A percentile compares a stretch with the other conserved stretches of the same genome.
phyloP scores from a whole-genome alignment of 805 yeast species.

The Barnettozyma pratensis region DNA sequence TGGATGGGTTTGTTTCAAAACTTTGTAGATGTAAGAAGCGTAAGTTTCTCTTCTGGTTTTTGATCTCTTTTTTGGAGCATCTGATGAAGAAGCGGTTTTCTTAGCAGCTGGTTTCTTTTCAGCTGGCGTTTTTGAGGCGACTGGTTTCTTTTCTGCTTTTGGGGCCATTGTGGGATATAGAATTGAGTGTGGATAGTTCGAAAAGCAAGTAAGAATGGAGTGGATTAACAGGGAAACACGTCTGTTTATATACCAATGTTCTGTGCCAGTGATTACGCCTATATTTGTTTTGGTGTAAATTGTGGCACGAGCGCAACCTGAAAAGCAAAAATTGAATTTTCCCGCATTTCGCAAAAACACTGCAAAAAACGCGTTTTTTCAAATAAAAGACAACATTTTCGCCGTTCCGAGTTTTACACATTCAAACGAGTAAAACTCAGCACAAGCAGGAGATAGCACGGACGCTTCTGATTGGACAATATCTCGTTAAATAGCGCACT shows the following conservation, averaged over 20 bases:
- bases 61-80: slow-evolving; percentile 86
- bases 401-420: slow-evolving; percentile 10
- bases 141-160: slow-evolving; percentile 60
- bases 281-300: slow-evolving; percentile 7
- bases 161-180: slow-evolving; percentile 53
- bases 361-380: slow-evolving; percentile 5
- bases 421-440: slow-evolving; percentile 8
- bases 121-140: slow-evolving; percentile 92
- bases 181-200: not conserved
- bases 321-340: not conserved
- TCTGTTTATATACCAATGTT: slow-evolving; percentile 2
- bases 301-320: not conserved
- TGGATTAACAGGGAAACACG: not conserved
- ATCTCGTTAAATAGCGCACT: slow-evolving; percentile 11
- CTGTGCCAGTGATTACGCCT: slow-evolving; percentile 4
- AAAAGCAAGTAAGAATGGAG: slow-evolving; percentile 1
- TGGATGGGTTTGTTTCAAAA: slow-evolving; percentile 97
- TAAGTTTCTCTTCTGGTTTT: slow-evolving; percentile 98
- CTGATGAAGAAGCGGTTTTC: slow-evolving; percentile 69
- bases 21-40: slow-evolving; percentile 97
- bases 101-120: slow-evolving; percentile 94
- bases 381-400: slow-evolving; percentile 3
- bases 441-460: not conserved
- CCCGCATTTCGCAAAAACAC: not conserved
- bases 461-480: slow-evolving; percentile 7